A percentile compares a stretch with the other conserved stretches of the same genome.
Evolutionary conservation across 805 yeast genomes (phyloP).

Genomic region (Barnettozyma vustinii): DNA sequence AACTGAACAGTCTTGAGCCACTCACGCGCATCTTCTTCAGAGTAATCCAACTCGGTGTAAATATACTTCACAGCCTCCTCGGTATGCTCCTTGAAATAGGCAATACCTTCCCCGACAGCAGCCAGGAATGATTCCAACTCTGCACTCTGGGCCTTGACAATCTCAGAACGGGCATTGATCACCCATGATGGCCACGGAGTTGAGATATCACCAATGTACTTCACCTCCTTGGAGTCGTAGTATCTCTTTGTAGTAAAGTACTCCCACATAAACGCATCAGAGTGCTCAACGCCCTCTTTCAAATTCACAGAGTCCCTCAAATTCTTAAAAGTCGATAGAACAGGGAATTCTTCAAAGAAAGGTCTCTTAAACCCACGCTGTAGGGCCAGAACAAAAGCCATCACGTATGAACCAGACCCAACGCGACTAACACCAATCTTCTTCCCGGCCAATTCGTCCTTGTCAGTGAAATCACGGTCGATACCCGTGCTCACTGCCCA

Average conservation of each 20-base stretch:
- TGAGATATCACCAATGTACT: conserved; percentile 78
- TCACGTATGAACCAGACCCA: conserved; percentile 88
- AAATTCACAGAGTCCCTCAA: conserved; percentile 75
- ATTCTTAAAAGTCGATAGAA: conserved; percentile 64
- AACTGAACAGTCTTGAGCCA: conserved; percentile 82
- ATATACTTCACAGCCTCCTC: conserved; percentile 68
- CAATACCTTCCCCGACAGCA: conserved; percentile 63
- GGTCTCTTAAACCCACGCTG: conserved; percentile 49
- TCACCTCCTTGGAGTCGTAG: conserved; percentile 75
- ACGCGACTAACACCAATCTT: conserved; percentile 78
- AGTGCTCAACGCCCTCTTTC: conserved; percentile 34
- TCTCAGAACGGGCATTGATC: conserved; percentile 45
- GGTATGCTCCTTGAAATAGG: conserved; percentile 51
- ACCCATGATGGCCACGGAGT: conserved; percentile 99
- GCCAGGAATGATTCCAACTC: conserved; percentile 37
- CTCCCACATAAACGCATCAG: conserved; percentile 96
- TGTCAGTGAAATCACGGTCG: conserved; percentile 49
- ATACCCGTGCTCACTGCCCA: conserved; percentile 87
- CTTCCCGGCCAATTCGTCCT: conserved; percentile 52
- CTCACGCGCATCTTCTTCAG: conserved; percentile 67
- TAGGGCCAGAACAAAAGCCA: conserved; percentile 79
- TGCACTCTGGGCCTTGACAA: conserved; percentile 28
- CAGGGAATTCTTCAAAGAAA: conserved; percentile 47
- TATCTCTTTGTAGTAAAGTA: conserved; percentile 83
- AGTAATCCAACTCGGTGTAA: conserved; percentile 63